Conservation (phyloP, 345 rosid species). For the Geranium rotundifolium region DNA sequence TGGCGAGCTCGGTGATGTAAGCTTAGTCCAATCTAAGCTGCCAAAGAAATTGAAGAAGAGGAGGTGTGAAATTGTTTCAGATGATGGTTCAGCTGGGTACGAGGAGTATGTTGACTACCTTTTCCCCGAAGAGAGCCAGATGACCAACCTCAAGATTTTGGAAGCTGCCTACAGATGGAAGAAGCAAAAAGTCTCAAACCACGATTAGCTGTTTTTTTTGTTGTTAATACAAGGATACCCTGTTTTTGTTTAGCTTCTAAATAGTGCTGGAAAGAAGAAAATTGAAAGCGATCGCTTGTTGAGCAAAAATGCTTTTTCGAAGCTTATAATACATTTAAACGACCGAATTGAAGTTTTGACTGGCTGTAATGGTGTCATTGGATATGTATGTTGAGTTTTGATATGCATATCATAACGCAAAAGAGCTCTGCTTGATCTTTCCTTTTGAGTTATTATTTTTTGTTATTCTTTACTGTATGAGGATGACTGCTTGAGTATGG, state of each 20-base stretch:
- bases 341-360: too few relatives aligned
- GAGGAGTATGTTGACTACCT: slow-evolving; percentile 70
- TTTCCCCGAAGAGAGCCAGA: slow-evolving; percentile 75
- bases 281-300: too few relatives aligned
- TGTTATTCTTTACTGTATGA: not conserved
- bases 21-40: slow-evolving; percentile 50
- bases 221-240: not conserved
- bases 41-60: slow-evolving; percentile 89
- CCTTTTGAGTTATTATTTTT: not conserved
- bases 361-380: too few relatives aligned
- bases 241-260: too few relatives aligned
- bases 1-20: slow-evolving; percentile 56
- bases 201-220: slow-evolving; percentile 11
- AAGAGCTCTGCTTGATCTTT: not conserved
- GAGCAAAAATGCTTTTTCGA: too few relatives aligned
- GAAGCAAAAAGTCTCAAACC: slow-evolving; percentile 42
- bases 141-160: slow-evolving; percentile 59
- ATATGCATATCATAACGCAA: not conserved
- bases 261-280: too few relatives aligned
- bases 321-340: too few relatives aligned
- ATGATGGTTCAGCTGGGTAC: slow-evolving; percentile 64
- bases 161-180: slow-evolving; percentile 84
- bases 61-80: slow-evolving; percentile 45
- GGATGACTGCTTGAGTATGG: not conserved
- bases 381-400: too few relatives aligned